phyloP scores from a whole-genome alignment of 805 yeast species.

The Citeromyces nyonsensis region DNA sequence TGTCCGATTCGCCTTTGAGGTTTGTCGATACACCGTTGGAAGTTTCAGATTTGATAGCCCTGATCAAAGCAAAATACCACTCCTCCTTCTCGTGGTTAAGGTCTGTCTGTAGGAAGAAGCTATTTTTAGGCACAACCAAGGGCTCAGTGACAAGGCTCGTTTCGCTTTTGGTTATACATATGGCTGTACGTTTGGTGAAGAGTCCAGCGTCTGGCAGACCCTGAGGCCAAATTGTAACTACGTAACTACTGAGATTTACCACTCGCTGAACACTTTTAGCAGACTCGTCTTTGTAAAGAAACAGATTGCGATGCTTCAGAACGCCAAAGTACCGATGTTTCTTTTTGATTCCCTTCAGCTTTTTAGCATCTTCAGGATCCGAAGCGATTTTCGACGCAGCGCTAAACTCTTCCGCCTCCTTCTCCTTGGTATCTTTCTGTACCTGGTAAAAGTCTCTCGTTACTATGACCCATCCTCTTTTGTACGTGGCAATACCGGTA shows the following conservation, averaged over 20 bases:
- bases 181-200: slow-evolving; percentile 68
- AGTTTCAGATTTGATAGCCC: slow-evolving; percentile 43
- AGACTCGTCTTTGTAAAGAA: slow-evolving; percentile 62
- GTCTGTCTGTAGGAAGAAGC: slow-evolving; percentile 59
- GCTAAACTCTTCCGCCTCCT: slow-evolving; percentile 11
- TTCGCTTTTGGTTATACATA: slow-evolving; percentile 25
- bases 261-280: slow-evolving; percentile 61
- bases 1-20: no score
- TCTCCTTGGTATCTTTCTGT: slow-evolving; percentile 18
- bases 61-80: slow-evolving; percentile 77
- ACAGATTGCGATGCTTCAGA: slow-evolving; percentile 75
- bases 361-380: slow-evolving; percentile 13
- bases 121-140: slow-evolving; percentile 15
- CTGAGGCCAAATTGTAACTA: slow-evolving; percentile 81
- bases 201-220: slow-evolving; percentile 57
- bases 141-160: neutral
- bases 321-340: slow-evolving; percentile 57
- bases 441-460: slow-evolving; percentile 54
- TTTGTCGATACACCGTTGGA: slow-evolving; percentile 5
- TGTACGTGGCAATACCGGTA: slow-evolving; percentile 49
- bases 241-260: slow-evolving; percentile 49
- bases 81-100: slow-evolving; percentile 79
- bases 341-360: slow-evolving; percentile 21
- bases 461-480: slow-evolving; percentile 74
- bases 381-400: slow-evolving; percentile 2